Conservation (phyloP, 208 protist genomes). For the Trypanosoma grayi region DNA sequence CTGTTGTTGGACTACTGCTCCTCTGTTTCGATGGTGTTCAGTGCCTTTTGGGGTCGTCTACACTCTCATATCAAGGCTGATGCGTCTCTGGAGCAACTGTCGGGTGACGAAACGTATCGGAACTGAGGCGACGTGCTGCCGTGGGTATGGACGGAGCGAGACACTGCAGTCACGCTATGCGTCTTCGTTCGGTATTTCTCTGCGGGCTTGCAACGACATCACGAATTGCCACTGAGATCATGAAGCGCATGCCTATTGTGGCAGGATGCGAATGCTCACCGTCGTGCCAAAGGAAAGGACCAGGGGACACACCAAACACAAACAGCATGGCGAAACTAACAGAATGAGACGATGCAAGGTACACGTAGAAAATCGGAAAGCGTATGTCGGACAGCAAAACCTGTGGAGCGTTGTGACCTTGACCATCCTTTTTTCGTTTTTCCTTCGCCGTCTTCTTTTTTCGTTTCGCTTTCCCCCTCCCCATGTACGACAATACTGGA, state of each 20-base stretch:
- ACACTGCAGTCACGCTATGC: slow-evolving; percentile 3
- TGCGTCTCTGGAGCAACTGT: neutral
- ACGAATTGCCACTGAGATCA: slow-evolving; percentile 10
- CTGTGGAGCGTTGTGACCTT: no score
- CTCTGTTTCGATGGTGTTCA: slow-evolving; percentile 6
- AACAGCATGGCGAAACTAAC: no score
- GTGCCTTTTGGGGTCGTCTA: neutral
- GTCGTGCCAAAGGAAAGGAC: neutral
- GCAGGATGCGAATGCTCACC: neutral
- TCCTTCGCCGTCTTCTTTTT: no score
- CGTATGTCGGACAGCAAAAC: no score
- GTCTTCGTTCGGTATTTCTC: neutral
- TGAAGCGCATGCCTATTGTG: slow-evolving; percentile 11
- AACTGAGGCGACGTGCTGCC: neutral
- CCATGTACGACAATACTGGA: no score
- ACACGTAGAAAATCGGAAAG: no score
- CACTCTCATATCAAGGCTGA: neutral
- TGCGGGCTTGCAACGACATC: neutral
- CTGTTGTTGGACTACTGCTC: slow-evolving; percentile 16
- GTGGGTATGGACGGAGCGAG: slow-evolving; percentile 6
- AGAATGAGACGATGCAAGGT: no score
- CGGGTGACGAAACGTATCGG: neutral
- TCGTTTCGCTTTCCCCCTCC: no score
- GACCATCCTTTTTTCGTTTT: no score
- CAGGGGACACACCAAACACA: no score